Percentiles rank a stretch among this genome's conserved stretches.
phyloP scores from a whole-genome alignment of 768 basidiomycete species.

The Hygrophorus pudorinus region DNA sequence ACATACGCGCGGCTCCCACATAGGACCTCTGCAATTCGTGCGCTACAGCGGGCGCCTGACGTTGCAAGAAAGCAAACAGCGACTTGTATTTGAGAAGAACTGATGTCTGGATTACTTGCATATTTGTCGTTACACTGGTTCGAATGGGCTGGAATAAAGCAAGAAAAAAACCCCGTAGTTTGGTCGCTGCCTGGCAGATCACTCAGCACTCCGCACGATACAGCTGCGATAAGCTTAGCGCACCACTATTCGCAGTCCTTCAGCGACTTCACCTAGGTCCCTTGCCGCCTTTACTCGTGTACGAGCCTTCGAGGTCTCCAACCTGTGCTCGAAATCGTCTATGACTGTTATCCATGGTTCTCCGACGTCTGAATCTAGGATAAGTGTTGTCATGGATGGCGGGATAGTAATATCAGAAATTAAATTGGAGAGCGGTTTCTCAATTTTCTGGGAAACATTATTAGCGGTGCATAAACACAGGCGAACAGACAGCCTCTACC shows the following conservation, averaged over 20 bases:
- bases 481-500: slow-evolving; percentile 34
- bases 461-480: neutral
- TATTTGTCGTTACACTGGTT: slow-evolving; percentile 77
- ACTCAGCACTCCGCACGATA: neutral
- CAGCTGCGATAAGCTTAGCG: slow-evolving; percentile 16
- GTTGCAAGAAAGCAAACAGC: slow-evolving; percentile 77
- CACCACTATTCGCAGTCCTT: slow-evolving; percentile 85
- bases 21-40: slow-evolving; percentile 86
- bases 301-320: slow-evolving; percentile 60
- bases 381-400: slow-evolving; percentile 61
- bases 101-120: slow-evolving; percentile 86
- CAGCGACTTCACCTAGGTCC: slow-evolving; percentile 73
- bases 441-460: slow-evolving; percentile 58
- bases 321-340: slow-evolving; percentile 66
- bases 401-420: slow-evolving; percentile 76
- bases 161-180: slow-evolving; percentile 80
- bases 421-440: slow-evolving; percentile 75
- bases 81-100: slow-evolving; percentile 75
- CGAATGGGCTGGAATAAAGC: slow-evolving; percentile 76
- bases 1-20: slow-evolving; percentile 69
- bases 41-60: slow-evolving; percentile 74
- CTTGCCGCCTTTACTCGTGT: slow-evolving; percentile 80
- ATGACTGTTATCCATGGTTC: slow-evolving; percentile 86
- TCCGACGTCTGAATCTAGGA: slow-evolving; percentile 78
- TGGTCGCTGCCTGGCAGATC: slow-evolving; percentile 65